Conservation (phyloP, 306 rosid genomes). For the Ziziphus jujuba region DNA sequence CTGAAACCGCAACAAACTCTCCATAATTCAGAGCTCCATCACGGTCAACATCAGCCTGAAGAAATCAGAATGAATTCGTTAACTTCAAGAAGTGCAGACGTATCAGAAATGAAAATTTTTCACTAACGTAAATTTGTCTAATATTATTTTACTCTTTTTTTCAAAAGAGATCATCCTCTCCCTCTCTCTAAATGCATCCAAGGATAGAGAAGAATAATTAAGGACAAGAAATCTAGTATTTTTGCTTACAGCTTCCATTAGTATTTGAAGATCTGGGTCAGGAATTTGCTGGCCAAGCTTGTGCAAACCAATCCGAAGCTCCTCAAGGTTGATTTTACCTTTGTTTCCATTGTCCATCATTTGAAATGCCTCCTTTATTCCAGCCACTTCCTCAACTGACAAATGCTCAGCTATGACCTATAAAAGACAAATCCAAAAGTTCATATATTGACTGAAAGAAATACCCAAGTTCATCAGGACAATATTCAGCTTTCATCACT, state of each 20-base stretch:
- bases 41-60: conserved; percentile 75
- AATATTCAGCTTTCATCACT: neutral
- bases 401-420: conserved; percentile 64
- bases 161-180: neutral
- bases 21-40: conserved; percentile 83
- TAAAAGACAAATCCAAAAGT: conserved; percentile 1
- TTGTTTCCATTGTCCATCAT: conserved; percentile 44
- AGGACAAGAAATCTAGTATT: neutral
- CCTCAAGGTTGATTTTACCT: conserved; percentile 50
- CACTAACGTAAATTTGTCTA: neutral
- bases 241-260: conserved; percentile 55
- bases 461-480: neutral
- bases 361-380: conserved; percentile 58
- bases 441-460: neutral
- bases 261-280: conserved; percentile 52
- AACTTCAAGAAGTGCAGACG: neutral
- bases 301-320: conserved; percentile 50
- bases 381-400: conserved; percentile 63
- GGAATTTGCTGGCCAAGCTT: conserved; percentile 59
- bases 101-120: neutral
- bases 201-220: neutral
- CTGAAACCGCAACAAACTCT: conserved; percentile 79
- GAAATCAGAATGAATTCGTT: conserved; percentile 5
- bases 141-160: too few relatives aligned
- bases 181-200: neutral